Percentiles rank a stretch among this genome's conserved stretches.
Conservation (phyloP, 352 stramenopile species). For the Phytophthora idaei region DNA sequence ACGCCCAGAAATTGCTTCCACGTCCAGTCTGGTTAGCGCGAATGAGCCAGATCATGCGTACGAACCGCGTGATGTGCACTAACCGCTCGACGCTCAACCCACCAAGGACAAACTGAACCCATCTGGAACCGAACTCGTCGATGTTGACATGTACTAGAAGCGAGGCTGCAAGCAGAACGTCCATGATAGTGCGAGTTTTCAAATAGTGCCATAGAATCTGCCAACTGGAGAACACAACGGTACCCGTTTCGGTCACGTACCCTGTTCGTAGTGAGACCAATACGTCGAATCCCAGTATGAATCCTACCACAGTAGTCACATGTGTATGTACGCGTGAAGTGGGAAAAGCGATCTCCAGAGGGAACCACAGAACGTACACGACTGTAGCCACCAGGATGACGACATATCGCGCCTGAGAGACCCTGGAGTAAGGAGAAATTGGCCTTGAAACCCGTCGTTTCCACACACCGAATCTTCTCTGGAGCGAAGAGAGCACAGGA, state of each 20-base stretch:
- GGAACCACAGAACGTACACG: conserved; percentile 43
- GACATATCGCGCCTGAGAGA: conserved; percentile 31
- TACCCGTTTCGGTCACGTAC: conserved; percentile 34
- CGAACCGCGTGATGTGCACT: conserved; percentile 28
- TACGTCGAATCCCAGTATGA: conserved; percentile 32
- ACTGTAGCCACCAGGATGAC: conserved; percentile 33
- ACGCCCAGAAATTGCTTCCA: conserved; percentile 35
- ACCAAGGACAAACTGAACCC: conserved; percentile 8
- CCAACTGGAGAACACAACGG: conserved; percentile 25
- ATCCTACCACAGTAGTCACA: conserved; percentile 4
- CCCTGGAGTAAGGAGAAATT: conserved; percentile 41
- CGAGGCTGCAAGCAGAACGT: conserved; percentile 23
- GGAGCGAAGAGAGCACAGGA: background rate
- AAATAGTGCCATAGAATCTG: conserved; percentile 36
- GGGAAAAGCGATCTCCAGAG: conserved; percentile 46
- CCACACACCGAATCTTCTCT: background rate
- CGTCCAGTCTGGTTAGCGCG: conserved; percentile 19
- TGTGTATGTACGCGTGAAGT: conserved; percentile 21
- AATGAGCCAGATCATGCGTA: conserved; percentile 37
- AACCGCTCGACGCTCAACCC: conserved; percentile 24
- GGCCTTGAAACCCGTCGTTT: conserved; percentile 16
- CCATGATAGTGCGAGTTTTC: conserved; percentile 29
- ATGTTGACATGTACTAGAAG: conserved; percentile 3
- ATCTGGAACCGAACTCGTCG: background rate
- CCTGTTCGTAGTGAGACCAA: conserved; percentile 42